A percentile compares a stretch with the other conserved stretches of the same genome.
Conservation (phyloP, 2,329 filamentous ascomycete genomes). For the Fusarium sacchari region DNA sequence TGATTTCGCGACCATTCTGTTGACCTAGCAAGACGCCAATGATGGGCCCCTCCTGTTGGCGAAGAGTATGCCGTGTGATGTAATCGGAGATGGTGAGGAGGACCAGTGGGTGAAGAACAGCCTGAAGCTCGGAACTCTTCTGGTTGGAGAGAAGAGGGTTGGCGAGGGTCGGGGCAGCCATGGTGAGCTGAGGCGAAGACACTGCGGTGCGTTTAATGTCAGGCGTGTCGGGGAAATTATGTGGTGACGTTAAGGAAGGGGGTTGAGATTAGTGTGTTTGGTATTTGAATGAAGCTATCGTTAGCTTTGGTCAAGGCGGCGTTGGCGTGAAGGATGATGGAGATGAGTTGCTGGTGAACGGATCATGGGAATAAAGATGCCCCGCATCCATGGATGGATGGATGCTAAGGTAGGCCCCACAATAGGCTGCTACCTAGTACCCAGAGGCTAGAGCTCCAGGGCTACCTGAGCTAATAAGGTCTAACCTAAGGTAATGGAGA, state of each 20-base stretch:
- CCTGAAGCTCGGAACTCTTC: constrained; percentile 78
- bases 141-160: constrained; percentile 73
- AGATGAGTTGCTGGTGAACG: neutral
- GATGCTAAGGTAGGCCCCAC: neutral
- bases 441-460: neutral
- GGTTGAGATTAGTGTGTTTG: neutral
- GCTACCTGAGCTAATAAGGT: neutral
- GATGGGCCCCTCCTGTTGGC: constrained; percentile 78
- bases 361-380: constrained; percentile 22
- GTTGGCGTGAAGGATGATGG: constrained; percentile 9
- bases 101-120: constrained; percentile 90
- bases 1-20: constrained; percentile 89
- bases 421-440: neutral
- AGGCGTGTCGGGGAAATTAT: neutral
- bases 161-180: constrained; percentile 55
- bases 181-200: constrained; percentile 45
- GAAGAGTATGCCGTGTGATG: constrained; percentile 88
- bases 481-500: too few species aligned
- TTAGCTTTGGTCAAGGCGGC: constrained; percentile 11
- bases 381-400: too few species aligned
- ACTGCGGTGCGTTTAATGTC: neutral
- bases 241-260: neutral
- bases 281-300: constrained; percentile 13
- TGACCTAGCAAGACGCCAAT: constrained; percentile 90
- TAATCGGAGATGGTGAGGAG: constrained; percentile 97